These are phyloP conservation scores for Lycium ferocissimum DNA, from an alignment of 257 asterid genomes.

Conservation along the genomic window DNA sequence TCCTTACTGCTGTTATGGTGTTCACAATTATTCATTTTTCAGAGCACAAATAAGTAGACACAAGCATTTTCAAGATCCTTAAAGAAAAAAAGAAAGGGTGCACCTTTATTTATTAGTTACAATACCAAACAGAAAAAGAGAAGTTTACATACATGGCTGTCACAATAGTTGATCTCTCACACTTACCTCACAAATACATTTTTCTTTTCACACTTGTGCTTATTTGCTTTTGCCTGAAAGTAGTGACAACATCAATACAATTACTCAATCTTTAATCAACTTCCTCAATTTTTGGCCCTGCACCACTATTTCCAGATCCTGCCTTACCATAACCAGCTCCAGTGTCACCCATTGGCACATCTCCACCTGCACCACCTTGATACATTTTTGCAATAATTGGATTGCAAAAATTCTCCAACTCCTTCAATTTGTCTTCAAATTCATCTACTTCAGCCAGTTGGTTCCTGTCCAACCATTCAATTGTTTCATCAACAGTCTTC, in stretches of 20 bases:
- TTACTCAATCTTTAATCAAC: background rate
- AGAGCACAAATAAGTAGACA: too few species aligned
- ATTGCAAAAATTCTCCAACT: background rate
- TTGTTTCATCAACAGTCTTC: background rate
- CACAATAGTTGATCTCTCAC: background rate
- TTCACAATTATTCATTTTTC: too few species aligned
- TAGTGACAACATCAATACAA: background rate
- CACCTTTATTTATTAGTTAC: too few species aligned
- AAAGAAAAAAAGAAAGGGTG: too few species aligned
- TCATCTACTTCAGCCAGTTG: background rate
- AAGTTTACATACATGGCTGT: background rate
- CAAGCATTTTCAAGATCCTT: too few species aligned
- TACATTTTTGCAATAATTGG: slow-evolving; percentile 24
- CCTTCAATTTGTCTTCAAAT: background rate
- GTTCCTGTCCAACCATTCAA: background rate
- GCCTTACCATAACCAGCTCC: background rate
- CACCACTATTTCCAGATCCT: background rate
- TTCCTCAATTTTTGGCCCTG: slow-evolving; percentile 21
- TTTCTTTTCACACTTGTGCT: background rate
- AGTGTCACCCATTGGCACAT: background rate
- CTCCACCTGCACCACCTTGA: slow-evolving; percentile 13
- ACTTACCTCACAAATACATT: background rate
- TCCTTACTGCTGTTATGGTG: too few species aligned
- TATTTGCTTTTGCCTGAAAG: background rate
- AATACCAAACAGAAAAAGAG: too few species aligned